A percentile compares a stretch with the other conserved stretches of the same genome.
These are phyloP conservation scores for Mycena haematopus DNA, from an alignment of 768 basidiomycete genomes.

Conservation along the genomic window DNA sequence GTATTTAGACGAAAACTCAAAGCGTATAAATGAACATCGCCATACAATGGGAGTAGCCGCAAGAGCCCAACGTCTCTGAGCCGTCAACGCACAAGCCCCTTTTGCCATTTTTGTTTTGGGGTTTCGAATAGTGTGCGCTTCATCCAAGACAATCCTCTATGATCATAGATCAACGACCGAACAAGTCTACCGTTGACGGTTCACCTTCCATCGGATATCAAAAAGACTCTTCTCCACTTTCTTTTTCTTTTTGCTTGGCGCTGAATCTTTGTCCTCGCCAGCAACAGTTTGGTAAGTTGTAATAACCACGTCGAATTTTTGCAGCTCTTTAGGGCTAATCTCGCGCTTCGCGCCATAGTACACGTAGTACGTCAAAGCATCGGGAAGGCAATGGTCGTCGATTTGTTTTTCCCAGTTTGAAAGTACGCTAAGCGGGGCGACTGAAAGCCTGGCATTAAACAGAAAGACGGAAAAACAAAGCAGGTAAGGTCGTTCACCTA, in stretches of 20 bases:
- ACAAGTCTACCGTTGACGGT: background rate
- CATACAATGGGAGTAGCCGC: constrained; percentile 91
- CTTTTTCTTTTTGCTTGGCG: constrained; percentile 64
- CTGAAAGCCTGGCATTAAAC: background rate
- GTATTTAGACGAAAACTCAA: constrained; percentile 13
- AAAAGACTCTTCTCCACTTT: constrained; percentile 66
- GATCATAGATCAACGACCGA: background rate
- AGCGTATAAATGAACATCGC: constrained; percentile 16
- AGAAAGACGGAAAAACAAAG: background rate
- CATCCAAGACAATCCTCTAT: constrained; percentile 83
- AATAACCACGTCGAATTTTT: constrained; percentile 76
- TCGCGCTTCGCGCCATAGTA: constrained; percentile 79
- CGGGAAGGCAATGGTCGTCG: constrained; percentile 68
- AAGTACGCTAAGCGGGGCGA: background rate
- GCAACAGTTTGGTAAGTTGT: constrained; percentile 83
- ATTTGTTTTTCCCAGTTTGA: constrained; percentile 92
- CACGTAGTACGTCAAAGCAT: constrained; percentile 57
- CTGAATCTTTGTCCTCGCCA: constrained; percentile 51
- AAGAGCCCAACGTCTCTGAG: constrained; percentile 80
- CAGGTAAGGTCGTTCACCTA: constrained; percentile 55
- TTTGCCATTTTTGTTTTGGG: constrained; percentile 84
- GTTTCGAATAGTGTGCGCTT: constrained; percentile 89
- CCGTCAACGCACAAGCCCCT: constrained; percentile 66
- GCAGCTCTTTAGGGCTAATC: constrained; percentile 63
- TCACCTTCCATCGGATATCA: constrained; percentile 81